Evolutionary conservation across 208 protist species (phyloP), one percentile per base, ranked within the genome.

Genomic region (Strigomonas galati): DNA sequence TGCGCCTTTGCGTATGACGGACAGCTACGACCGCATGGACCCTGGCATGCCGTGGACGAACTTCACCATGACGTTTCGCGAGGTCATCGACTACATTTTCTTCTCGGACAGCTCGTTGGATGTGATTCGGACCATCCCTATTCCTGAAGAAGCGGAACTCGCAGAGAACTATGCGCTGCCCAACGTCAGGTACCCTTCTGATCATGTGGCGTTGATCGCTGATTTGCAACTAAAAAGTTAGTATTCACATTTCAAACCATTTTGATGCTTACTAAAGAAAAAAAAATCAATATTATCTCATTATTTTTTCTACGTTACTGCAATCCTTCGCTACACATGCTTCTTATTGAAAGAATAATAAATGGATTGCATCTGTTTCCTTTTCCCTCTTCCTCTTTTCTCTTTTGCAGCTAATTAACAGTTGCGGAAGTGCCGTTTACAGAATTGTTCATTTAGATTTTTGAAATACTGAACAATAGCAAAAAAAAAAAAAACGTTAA

Each of bases 51-150:
- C 71, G 37, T 95, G 89, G 88, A 95, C 92, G 12, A 97, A 97
- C 78, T 95, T 87, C 74, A 85, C 87, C 23, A 79, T 91, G 65
- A 87, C 82, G 28, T 97, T 97, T 55, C 78, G 82, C 17, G 90
- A 92, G 65, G 85, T 92, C 28, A 87, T 97, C 62, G 92, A 97
- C 72, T 95, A 97, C 76, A 79, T 97, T 59, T 87, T 95, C 70
- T 86, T 91, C 52, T 78, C 77, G 15, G 57, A 67, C 6, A 70
- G 79, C 32, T 74, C 57, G 15, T n/a, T 93, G 2, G 79, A 87
- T 35, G 83, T 91, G n/a, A 23, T 85, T 32, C 72, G 77, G 19
- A 87, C 85, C 15, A 62, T 95, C 24, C 87, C 88, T 17, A 92
- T 93, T 58, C 92, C 92, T 1, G 71, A 79, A 0, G 84, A 90